phyloP scores from a whole-genome alignment of 2,329 filamentous ascomycete genomes.

The Sclerotinia minor region DNA sequence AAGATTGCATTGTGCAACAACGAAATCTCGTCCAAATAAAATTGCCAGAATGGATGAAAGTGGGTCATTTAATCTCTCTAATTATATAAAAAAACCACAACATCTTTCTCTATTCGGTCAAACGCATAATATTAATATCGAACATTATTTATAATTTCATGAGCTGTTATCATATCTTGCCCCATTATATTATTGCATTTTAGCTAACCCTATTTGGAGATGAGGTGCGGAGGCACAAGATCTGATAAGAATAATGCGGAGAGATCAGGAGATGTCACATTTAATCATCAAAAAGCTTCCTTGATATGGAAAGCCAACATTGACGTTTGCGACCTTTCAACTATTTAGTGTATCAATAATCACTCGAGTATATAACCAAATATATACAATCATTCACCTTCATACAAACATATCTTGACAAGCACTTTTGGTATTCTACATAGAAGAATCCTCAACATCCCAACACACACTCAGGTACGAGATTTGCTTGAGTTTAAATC shows the following conservation, averaged over 20 bases:
- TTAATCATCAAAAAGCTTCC: not conserved
- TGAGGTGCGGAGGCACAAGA: not conserved
- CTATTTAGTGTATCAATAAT: not conserved
- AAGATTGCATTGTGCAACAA: too few relatives aligned
- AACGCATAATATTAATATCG: too few relatives aligned
- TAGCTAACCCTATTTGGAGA: not conserved
- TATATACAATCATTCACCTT: not conserved
- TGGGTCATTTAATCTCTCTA: too few relatives aligned
- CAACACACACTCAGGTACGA: not conserved
- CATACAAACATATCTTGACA: not conserved
- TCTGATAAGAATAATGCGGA: constrained; percentile 10
- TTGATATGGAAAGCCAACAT: not conserved
- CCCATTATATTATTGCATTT: too few relatives aligned
- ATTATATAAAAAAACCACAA: too few relatives aligned
- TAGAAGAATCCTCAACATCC: not conserved
- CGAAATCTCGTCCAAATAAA: too few relatives aligned
- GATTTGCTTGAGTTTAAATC: not conserved
- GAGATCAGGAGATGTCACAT: constrained; percentile 16
- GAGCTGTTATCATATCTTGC: too few relatives aligned
- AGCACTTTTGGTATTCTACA: not conserved
- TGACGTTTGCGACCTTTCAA: not conserved
- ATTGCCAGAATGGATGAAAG: too few relatives aligned
- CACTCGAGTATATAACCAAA: too few relatives aligned
- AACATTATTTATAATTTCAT: too few relatives aligned
- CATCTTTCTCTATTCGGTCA: too few relatives aligned